phyloP scores from a whole-genome alignment of 2,329 filamentous ascomycete genomes.

The Fusarium sp. region DNA sequence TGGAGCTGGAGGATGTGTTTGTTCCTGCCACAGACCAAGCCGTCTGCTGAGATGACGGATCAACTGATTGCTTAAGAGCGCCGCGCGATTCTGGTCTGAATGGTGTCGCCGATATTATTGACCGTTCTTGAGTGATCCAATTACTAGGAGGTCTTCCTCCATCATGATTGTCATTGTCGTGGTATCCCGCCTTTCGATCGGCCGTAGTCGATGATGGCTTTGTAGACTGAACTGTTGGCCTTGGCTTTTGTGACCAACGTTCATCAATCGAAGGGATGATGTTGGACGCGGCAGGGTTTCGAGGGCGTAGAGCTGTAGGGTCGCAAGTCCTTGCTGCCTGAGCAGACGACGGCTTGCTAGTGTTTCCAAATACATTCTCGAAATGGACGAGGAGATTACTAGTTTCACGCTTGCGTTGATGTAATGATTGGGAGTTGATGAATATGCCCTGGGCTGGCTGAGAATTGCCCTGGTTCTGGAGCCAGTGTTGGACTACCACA shows the following conservation, averaged over 20 bases:
- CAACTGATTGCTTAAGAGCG: not conserved
- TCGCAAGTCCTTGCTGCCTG: conserved; percentile 3
- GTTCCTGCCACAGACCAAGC: conserved; percentile 15
- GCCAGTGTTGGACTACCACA: conserved; percentile 25
- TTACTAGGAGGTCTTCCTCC: conserved; percentile 25
- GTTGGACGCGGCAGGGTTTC: conserved; percentile 3
- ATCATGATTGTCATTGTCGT: conserved; percentile 17
- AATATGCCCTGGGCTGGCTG: conserved; percentile 26
- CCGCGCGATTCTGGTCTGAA: conserved; percentile 15
- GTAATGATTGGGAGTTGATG: conserved; percentile 29
- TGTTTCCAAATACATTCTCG: conserved; percentile 23
- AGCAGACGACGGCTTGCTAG: conserved; percentile 14
- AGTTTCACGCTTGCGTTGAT: conserved; percentile 19
- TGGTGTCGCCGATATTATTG: not conserved
- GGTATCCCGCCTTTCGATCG: conserved; percentile 19
- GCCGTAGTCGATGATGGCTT: not conserved
- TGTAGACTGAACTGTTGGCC: not conserved
- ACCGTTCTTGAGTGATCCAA: conserved; percentile 1
- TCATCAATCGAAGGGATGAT: conserved; percentile 9
- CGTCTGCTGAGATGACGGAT: not conserved
- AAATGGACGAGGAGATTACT: conserved; percentile 25
- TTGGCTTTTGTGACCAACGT: conserved; percentile 2
- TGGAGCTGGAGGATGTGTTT: conserved; percentile 15
- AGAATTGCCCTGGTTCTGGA: conserved; percentile 29
- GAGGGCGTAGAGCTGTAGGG: not conserved